These are phyloP conservation scores for Colletotrichum higginsianum DNA, from an alignment of 2,329 filamentous ascomycete species.

Conservation along the genomic window DNA sequence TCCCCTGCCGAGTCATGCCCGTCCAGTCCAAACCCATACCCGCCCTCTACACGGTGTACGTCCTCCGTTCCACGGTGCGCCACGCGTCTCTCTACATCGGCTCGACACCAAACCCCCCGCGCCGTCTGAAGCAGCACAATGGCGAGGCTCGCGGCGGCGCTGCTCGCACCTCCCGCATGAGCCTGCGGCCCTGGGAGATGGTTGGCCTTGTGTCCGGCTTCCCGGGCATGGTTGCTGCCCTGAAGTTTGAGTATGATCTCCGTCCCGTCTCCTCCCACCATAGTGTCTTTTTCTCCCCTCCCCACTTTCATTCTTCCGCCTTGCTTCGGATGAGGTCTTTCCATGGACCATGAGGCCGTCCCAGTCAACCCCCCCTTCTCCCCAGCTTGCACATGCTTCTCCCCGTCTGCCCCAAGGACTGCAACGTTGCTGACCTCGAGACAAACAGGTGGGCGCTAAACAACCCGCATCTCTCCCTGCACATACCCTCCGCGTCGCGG, in stretches of 20 bases:
- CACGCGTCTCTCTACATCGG: slow-evolving; percentile 87
- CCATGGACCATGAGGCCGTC: slow-evolving; percentile 9
- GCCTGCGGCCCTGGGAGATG: slow-evolving; percentile 91
- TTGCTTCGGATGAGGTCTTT: slow-evolving; percentile 32
- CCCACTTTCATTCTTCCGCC: background rate
- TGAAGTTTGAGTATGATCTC: slow-evolving; percentile 86
- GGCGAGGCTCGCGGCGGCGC: slow-evolving; percentile 87
- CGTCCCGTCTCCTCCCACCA: slow-evolving; percentile 22
- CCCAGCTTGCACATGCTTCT: slow-evolving; percentile 22
- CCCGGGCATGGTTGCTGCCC: slow-evolving; percentile 85
- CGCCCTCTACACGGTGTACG: slow-evolving; percentile 93
- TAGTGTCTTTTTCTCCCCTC: background rate
- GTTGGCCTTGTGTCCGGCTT: slow-evolving; percentile 89
- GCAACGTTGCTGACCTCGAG: slow-evolving; percentile 9
- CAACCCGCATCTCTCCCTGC: slow-evolving; percentile 84
- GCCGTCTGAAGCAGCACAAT: slow-evolving; percentile 93
- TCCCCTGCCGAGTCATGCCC: slow-evolving; percentile 54
- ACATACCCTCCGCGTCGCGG: slow-evolving; percentile 78
- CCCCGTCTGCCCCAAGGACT: background rate
- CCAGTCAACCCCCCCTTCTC: slow-evolving; percentile 22
- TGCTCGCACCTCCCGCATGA: slow-evolving; percentile 77
- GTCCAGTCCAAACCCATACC: slow-evolving; percentile 75
- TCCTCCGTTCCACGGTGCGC: slow-evolving; percentile 85
- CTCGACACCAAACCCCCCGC: slow-evolving; percentile 88
- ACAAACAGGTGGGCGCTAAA: slow-evolving; percentile 88